A percentile compares a stretch with the other conserved stretches of the same genome.
Conservation (phyloP, 1,284 basidiomycete species). For the Cryptococcus hybrid region DNA sequence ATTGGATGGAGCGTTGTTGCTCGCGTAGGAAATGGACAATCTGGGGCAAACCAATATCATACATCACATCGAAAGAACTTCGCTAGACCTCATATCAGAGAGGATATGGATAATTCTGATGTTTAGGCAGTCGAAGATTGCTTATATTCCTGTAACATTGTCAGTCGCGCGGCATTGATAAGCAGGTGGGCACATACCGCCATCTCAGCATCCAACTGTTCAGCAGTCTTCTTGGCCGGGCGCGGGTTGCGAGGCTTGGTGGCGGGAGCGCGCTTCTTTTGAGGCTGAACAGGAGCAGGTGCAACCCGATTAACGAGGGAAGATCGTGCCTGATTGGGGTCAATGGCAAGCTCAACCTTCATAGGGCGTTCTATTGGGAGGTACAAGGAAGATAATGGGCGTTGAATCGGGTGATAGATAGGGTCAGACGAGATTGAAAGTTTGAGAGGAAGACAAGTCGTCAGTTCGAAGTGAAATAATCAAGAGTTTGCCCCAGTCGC, state of each 20-base stretch:
- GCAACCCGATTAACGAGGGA: constrained; percentile 57
- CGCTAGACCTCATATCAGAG: too few relatives aligned
- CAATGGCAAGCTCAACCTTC: constrained; percentile 96
- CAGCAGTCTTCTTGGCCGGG: constrained; percentile 56
- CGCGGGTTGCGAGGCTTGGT: constrained; percentile 39
- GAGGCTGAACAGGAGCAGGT: constrained; percentile 50
- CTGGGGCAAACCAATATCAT: too few relatives aligned
- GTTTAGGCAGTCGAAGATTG: constrained; percentile 21
- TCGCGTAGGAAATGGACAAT: too few relatives aligned
- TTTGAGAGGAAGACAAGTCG: constrained; percentile 1
- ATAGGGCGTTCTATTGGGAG: constrained; percentile 78
- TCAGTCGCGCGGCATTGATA: not conserved
- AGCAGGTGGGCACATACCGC: constrained; percentile 57
- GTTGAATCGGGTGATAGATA: not conserved
- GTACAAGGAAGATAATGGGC: not conserved
- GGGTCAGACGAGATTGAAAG: not conserved
- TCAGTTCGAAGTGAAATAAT: constrained; percentile 1
- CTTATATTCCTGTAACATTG: constrained; percentile 32
- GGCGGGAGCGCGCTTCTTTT: constrained; percentile 55
- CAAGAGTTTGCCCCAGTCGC: not conserved
- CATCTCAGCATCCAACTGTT: constrained; percentile 64
- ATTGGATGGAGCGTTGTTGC: too few relatives aligned
- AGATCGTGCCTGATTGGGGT: constrained; percentile 72
- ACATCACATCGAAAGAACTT: too few relatives aligned
- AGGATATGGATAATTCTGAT: not conserved